Evolutionary conservation across 2,329 filamentous ascomycete genomes (phyloP), one percentile per base, ranked within the genome.

Genomic region (Fusarium camptoceras): DNA sequence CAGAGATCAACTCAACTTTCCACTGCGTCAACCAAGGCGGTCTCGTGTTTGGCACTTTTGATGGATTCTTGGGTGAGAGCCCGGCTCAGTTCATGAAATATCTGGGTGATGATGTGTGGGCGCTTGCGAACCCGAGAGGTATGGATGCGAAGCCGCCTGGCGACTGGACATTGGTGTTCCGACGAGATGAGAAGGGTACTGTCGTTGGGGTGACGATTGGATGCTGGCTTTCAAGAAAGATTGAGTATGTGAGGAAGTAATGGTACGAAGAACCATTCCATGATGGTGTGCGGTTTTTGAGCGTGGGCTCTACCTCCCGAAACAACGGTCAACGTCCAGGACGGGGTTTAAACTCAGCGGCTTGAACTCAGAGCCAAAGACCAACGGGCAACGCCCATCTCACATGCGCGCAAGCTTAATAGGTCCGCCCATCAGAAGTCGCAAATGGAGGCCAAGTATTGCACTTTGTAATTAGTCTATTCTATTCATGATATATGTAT

Each of bases 111-210:
- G 60, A 62, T 24, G 66, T 66, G 2, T 69, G 66, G 66, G 51
- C 50, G 4, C 66, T 69, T 11, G 39, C 60, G 12, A 66, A 68
- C 41, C 66, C 66, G 1, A 44, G 66, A 30, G 66, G 66, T 15
- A 70, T 69, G 66, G 66, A 69, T 39, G 66, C 66, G 12, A 69
- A 69, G n/a, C 66, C 66, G 0, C 66, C 66, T 22, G 66, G 66
- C 5, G 66, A 69, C 24, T 69, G 66, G 66, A 69, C 66, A 7
- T n/a, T 69, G 6, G 66, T 66, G 2, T 69, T 69, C 5, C 47
- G 11, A 8, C 10, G 66, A 12, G 42, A 57, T 12, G 43, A 42
- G 28, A 62, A 27, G 5, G 39, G 27, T 14, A n/a, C 3, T 24
- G 28, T 66, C 22, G 25, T 34, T 39, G 60, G 55, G 2, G 27